phyloP scores from a whole-genome alignment of 73 alveolate genomes.

The Tetrahymena malaccensis region DNA sequence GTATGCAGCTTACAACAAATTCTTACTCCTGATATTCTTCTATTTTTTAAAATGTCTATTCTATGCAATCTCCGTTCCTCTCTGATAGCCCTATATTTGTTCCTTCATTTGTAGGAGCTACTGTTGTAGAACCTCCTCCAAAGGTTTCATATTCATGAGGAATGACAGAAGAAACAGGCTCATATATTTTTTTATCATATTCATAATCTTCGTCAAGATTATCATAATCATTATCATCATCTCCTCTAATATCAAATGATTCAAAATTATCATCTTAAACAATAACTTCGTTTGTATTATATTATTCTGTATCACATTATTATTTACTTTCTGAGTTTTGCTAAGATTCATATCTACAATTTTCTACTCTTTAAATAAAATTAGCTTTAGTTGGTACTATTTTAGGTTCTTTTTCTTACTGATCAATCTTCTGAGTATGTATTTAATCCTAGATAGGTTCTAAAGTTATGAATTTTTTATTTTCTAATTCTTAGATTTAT shows the following conservation, averaged over 20 bases:
- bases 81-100: not conserved
- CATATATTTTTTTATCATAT: not conserved
- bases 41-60: not conserved
- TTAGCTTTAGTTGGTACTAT: not conserved
- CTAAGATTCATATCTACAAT: not conserved
- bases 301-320: not conserved
- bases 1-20: not conserved
- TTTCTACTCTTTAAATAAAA: not conserved
- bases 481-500: not conserved
- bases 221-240: not conserved
- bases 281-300: not conserved
- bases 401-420: not conserved
- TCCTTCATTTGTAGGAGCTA: not conserved
- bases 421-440: not conserved
- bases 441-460: not conserved
- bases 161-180: not conserved
- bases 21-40: not conserved
- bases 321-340: not conserved
- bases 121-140: not conserved
- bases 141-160: not conserved
- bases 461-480: not conserved
- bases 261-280: not conserved
- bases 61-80: not conserved
- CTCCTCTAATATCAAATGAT: not conserved
- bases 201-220: not conserved